Conservation (phyloP, 805 yeast species). For the Nakazawaea holstii region DNA sequence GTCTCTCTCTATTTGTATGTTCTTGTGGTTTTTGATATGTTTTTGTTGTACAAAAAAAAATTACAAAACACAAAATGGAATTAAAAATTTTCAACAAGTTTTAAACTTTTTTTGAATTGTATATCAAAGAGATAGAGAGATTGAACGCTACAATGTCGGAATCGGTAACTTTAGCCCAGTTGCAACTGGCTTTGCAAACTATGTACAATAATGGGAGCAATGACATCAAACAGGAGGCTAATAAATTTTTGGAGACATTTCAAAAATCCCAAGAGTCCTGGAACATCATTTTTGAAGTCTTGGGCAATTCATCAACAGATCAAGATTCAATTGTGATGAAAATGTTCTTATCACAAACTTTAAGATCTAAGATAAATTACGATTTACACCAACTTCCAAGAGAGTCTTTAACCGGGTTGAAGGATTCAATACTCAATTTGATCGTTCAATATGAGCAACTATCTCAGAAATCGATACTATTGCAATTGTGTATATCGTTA, state of each 20-base stretch:
- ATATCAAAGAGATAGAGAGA: no score
- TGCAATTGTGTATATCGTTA: slow-evolving; percentile 77
- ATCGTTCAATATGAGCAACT: slow-evolving; percentile 42
- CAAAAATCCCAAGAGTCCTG: slow-evolving; percentile 84
- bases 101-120: not conserved
- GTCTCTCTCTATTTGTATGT: not conserved
- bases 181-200: slow-evolving; percentile 41
- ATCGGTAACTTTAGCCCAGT: slow-evolving; percentile 17
- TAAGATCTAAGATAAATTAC: slow-evolving; percentile 78
- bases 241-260: slow-evolving; percentile 64
- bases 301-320: slow-evolving; percentile 23
- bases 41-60: no score
- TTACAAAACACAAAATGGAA: not conserved
- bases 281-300: slow-evolving; percentile 57
- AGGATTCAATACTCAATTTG: slow-evolving; percentile 59
- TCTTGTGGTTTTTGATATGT: no score
- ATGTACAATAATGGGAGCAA: slow-evolving; percentile 30
- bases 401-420: slow-evolving; percentile 52
- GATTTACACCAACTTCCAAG: slow-evolving; percentile 76
- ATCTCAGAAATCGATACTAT: slow-evolving; percentile 54
- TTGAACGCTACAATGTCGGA: slow-evolving; percentile 1
- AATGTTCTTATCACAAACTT: slow-evolving; percentile 87
- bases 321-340: slow-evolving; percentile 46
- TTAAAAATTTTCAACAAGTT: not conserved
- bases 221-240: slow-evolving; percentile 38